phyloP scores from a whole-genome alignment of 768 basidiomycete genomes.

The Tylopilus cervinicoccineus region DNA sequence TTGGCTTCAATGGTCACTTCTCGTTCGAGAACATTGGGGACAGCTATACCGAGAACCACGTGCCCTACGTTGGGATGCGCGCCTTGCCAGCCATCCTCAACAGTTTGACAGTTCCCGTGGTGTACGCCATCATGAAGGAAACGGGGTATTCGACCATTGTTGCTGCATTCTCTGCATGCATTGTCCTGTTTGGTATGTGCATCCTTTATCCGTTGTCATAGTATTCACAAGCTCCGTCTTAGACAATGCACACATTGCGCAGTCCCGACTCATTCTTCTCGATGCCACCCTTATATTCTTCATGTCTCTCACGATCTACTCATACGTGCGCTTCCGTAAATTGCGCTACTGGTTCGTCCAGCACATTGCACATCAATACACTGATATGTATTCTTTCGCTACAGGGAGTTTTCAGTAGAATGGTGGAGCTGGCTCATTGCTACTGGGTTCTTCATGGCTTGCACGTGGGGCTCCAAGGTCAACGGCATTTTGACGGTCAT shows the following conservation, averaged over 20 bases:
- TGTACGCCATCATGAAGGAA: conserved; percentile 98
- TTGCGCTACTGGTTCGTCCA: conserved; percentile 74
- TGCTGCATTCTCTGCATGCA: conserved; percentile 80
- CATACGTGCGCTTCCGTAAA: conserved; percentile 92
- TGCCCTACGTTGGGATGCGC: conserved; percentile 93
- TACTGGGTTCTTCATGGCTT: conserved; percentile 92
- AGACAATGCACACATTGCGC: conserved; percentile 96
- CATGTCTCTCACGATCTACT: conserved; percentile 89
- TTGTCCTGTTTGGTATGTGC: conserved; percentile 83
- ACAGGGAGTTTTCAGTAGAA: conserved; percentile 77
- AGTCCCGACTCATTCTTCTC: conserved; percentile 94
- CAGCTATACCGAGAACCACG: conserved; percentile 78
- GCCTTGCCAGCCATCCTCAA: conserved; percentile 90
- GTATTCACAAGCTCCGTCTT: conserved; percentile 8
- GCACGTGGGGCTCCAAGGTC: conserved; percentile 96
- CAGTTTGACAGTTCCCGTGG: conserved; percentile 83
- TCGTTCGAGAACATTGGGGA: conserved; percentile 95
- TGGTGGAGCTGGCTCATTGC: conserved; percentile 96
- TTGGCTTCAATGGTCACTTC: conserved; percentile 93
- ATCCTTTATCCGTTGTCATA: not conserved
- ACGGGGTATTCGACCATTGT: conserved; percentile 92
- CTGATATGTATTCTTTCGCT: not conserved
- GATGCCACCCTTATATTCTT: conserved; percentile 95
- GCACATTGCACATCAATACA: not conserved
- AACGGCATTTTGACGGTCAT: conserved; percentile 91